A percentile compares a stretch with the other conserved stretches of the same genome.
phyloP scores from a whole-genome alignment of 257 asterid genomes.

The Handroanthus guayacan region DNA sequence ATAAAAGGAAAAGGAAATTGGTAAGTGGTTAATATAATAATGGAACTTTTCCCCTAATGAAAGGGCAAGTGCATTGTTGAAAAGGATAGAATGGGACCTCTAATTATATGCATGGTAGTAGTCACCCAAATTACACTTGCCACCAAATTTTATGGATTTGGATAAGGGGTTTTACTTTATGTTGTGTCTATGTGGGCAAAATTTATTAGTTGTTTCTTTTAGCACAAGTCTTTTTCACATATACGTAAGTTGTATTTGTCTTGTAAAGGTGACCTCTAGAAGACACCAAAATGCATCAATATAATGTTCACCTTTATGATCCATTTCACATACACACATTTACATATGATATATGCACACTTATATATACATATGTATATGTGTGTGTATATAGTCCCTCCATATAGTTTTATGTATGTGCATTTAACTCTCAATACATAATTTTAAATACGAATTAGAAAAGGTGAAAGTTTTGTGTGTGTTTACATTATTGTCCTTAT shows the following conservation, averaged over 20 bases:
- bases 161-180: neutral
- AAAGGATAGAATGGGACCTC: slow-evolving; percentile 23
- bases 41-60: neutral
- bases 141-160: neutral
- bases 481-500: too few relatives aligned
- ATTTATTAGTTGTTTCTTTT: neutral
- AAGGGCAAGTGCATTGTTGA: neutral
- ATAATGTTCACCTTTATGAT: neutral
- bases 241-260: neutral
- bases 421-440: too few relatives aligned
- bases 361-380: too few relatives aligned
- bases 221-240: neutral
- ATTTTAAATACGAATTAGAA: too few relatives aligned
- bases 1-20: neutral
- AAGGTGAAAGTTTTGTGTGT: too few relatives aligned
- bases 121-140: neutral
- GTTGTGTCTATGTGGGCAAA: neutral
- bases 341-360: neutral
- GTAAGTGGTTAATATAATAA: neutral
- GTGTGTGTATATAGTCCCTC: neutral
- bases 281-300: neutral
- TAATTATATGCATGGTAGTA: neutral
- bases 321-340: neutral
- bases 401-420: neutral
- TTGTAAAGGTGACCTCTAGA: neutral